phyloP scores from a whole-genome alignment of 1,139 yeast species.

The Kodamaea anthophila region DNA sequence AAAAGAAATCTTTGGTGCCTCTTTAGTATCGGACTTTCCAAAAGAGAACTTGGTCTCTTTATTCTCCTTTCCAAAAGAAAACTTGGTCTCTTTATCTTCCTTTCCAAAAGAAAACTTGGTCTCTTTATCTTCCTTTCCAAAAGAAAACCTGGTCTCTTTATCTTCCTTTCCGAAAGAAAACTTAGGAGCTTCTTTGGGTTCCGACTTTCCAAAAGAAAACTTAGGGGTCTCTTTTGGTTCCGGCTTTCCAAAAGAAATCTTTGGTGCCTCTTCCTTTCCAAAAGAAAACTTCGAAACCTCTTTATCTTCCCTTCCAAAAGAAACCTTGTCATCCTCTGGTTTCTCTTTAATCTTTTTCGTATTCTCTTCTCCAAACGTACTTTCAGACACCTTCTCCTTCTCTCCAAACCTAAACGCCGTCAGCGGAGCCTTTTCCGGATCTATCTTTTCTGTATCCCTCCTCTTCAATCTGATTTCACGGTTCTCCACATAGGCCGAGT shows the following conservation, averaged over 20 bases:
- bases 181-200: slow-evolving; percentile 8
- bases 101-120: slow-evolving; percentile 10
- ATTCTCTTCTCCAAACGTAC: slow-evolving; percentile 3
- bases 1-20: slow-evolving; percentile 7
- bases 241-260: slow-evolving; percentile 7
- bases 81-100: slow-evolving; percentile 3
- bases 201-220: slow-evolving; percentile 11
- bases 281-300: slow-evolving; percentile 13
- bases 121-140: slow-evolving; percentile 1
- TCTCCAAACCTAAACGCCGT: too few species aligned
- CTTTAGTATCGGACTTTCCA: slow-evolving; percentile 5
- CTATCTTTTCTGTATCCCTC: too few species aligned
- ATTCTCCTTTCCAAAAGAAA: background rate
- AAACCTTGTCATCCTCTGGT: slow-evolving; percentile 7
- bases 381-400: too few species aligned
- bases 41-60: slow-evolving; percentile 8
- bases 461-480: too few species aligned
- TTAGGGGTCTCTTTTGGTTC: slow-evolving; percentile 7
- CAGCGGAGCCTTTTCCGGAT: too few species aligned
- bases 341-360: background rate
- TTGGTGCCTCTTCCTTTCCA: slow-evolving; percentile 7
- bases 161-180: slow-evolving; percentile 14
- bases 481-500: too few species aligned
- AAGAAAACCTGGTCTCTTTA: too few species aligned
- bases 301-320: slow-evolving; percentile 10